Base-by-base conservation (phyloP, 2,329 filamentous ascomycete genomes). In the Coleophoma cylindrospora region DNA sequence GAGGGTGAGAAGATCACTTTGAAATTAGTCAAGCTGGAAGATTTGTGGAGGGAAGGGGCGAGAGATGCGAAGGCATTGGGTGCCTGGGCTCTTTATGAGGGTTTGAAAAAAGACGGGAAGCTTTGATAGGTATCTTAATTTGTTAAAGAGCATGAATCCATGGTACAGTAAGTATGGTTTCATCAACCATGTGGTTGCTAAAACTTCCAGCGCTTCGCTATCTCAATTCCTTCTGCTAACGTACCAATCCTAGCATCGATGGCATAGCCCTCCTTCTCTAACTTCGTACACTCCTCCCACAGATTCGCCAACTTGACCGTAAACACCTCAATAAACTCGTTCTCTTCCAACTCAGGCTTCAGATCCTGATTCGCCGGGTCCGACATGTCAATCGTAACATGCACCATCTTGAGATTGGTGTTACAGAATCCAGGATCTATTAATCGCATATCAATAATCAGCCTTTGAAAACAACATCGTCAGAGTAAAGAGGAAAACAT, bases 391-490 rank as follows among this genome's bases (percentile, higher is more conserved):
- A 78, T 66, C 4, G 68, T 70, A 15, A 77, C 65, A 49, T 77
- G 74, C 3, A 78, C 65, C 67, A 77, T 76, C 34, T 77, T 75
- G 40, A 84, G 68, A 59, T 84, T 86, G 5, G 82, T 85, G 63
- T 83, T 85, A 66, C 80, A 84, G 64, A 86, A 83, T 11, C 80
- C 81, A 4, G 81, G 80, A 61, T 84, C 75, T 75, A 45, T n/a
- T 33, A 8, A 6, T 6, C 12, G 33, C 12, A 2, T 13, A 48
- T 19, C 38, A 43, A n/a, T 21, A 44, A 32, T 27, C 27, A 27
- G 27, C 4, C 27, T 6, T 27, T 27, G 27, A 27, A 27, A 27
- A 27, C 27, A 27, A 27, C 6, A 2, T 10, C 4, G 3, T 27
- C 9, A 10, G 27, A 27, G 27, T 27, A 5, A 19, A 19, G 2